Base-by-base conservation (phyloP, 768 basidiomycete genomes). In the Tylopilus subfusipes region DNA sequence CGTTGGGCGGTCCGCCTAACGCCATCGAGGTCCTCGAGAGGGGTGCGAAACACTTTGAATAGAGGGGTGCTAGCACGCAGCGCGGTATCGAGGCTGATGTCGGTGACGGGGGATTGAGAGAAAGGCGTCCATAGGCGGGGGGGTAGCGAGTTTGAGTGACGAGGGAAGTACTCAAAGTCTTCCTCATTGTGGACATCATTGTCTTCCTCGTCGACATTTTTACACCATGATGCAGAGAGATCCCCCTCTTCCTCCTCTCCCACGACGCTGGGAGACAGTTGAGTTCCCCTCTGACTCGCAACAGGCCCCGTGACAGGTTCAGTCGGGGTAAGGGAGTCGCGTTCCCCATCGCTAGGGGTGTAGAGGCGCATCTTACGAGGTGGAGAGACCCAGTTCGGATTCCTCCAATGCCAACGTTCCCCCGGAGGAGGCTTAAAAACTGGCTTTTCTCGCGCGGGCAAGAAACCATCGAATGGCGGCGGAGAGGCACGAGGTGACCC, bases 331-430 rank as follows among this genome's bases (percentile, higher is more conserved):
- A 70, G 65, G 11, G 69, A 70, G 10, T 39, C 58, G 19, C 58
- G 56, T 14, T 66, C 68, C 13, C 53, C 36, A 5, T 64, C 57
- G n/a, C 54, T 57, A 6, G 63, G 69, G 24, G 57, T 65, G 33
- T 63, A 51, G 13, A 61, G 38, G 19, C 64, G 67, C 58, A 50
- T 57, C 42, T 69, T 68, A 29, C 50, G 65, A 34, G 69, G 67
- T 1, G 69, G 69, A 25, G 69, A 72, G 27, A 66, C 54, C 69
- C 69, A 70, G 31, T 70, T 70, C 4, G 69, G 69, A 50, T 70
- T 70, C 44, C 50, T 69, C 69, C 69, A 70, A 43, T 72, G 69
- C 69, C 69, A 70, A 18, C 61, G 60, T 11, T 62, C 27, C 42
- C 71, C 71, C 1, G 65, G 65, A 31, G 69, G 69, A 36, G 68